Evolutionary conservation across 225 moss, liverwort and hornwort species (phyloP).

Genomic region (Pseudoscleropodium purum): DNA sequence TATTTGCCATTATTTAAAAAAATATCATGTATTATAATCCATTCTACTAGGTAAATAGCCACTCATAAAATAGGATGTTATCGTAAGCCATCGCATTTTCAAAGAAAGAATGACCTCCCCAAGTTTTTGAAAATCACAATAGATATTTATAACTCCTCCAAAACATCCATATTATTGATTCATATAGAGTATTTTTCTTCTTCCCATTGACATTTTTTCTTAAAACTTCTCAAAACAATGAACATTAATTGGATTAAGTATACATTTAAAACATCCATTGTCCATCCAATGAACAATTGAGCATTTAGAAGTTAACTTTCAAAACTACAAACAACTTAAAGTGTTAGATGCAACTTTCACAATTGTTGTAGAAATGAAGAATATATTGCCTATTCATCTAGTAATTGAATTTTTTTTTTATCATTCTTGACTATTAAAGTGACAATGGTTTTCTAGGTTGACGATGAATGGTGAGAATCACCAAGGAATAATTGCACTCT

Average conservation of each 20-base stretch:
- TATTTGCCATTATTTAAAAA: too few relatives aligned
- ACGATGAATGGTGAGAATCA: background rate
- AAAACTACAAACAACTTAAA: background rate
- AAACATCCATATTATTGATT: background rate
- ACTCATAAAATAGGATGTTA: too few relatives aligned
- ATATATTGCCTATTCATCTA: background rate
- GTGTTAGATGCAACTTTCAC: fast-evolving
- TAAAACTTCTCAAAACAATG: background rate
- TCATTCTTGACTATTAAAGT: background rate
- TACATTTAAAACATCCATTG: too few relatives aligned
- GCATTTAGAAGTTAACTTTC: background rate
- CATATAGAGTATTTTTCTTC: background rate
- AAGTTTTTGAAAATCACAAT: background rate
- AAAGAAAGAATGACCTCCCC: too few relatives aligned
- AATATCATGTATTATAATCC: too few relatives aligned
- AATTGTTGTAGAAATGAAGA: background rate
- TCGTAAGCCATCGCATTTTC: too few relatives aligned
- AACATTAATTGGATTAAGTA: background rate
- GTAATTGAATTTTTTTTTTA: background rate
- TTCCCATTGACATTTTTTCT: background rate
- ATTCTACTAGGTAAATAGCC: too few relatives aligned
- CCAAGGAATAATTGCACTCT: background rate
- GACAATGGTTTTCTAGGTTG: background rate
- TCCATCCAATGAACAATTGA: background rate
- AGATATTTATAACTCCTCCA: background rate